Evolutionary conservation across 2,329 filamentous ascomycete genomes (phyloP).

Genomic region (Talaromyces sp.): DNA sequence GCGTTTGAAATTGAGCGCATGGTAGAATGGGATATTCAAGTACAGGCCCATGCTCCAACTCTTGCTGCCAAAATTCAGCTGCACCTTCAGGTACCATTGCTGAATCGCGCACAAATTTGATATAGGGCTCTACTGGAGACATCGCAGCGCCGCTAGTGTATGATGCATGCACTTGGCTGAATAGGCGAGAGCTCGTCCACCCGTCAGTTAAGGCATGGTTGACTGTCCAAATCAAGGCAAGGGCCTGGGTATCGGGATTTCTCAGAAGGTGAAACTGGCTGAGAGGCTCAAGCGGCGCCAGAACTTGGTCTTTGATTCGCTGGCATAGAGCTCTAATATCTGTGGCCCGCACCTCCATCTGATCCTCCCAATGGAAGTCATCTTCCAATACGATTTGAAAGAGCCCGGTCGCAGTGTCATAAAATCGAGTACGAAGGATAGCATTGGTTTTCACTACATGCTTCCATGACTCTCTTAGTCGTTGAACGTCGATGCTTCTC

Average conservation of each 20-base stretch:
- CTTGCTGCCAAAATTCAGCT: background rate
- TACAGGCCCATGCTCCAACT: background rate
- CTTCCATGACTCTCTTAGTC: background rate
- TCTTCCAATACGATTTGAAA: background rate
- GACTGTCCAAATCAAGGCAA: background rate
- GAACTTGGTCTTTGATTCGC: background rate
- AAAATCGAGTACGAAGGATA: background rate
- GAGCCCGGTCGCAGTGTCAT: background rate
- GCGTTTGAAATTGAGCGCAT: background rate
- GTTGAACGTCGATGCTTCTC: background rate
- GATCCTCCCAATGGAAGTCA: background rate
- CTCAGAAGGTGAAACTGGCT: background rate
- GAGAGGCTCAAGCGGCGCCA: background rate
- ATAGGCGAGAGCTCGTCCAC: background rate
- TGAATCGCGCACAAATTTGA: background rate
- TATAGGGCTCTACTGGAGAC: background rate
- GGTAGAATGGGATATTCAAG: background rate
- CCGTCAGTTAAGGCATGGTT: background rate
- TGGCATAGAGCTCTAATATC: background rate
- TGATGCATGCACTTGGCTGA: background rate
- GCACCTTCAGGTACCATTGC: background rate
- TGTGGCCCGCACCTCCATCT: no score
- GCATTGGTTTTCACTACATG: background rate
- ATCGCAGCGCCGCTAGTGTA: background rate
- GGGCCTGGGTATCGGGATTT: no score